These are phyloP conservation scores for Neurospora cerealis DNA, from an alignment of 495 filamentous ascomycete species.

Conservation along the genomic window DNA sequence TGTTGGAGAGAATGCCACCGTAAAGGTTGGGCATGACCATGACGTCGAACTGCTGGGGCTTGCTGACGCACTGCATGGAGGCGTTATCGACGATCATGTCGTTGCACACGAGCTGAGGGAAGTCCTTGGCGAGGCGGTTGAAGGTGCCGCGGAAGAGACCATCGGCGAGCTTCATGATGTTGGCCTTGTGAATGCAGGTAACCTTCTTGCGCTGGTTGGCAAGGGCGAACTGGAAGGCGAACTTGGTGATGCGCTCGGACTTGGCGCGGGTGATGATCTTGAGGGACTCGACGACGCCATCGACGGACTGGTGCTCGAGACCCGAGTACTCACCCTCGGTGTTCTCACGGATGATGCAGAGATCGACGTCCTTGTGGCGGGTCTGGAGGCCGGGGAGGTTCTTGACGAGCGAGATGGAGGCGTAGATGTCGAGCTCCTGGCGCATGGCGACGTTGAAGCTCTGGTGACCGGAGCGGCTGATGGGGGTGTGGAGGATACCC, in stretches of 20 bases:
- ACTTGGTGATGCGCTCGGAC: slow-evolving; percentile 97
- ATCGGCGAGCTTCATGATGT: slow-evolving; percentile 99
- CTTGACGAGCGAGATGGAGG: slow-evolving; percentile 95
- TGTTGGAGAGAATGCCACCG: slow-evolving; percentile 97
- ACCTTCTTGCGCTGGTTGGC: slow-evolving; percentile 99
- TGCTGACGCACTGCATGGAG: slow-evolving; percentile 94
- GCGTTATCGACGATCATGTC: slow-evolving; percentile 99
- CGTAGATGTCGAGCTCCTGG: slow-evolving; percentile 99
- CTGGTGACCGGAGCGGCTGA: slow-evolving; percentile 94
- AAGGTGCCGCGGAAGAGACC: slow-evolving; percentile 97
- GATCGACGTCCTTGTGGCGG: slow-evolving; percentile 89
- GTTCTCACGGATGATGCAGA: slow-evolving; percentile 99
- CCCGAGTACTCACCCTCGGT: slow-evolving; percentile 99
- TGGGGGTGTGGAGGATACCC: slow-evolving; percentile 92
- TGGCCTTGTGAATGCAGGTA: slow-evolving; percentile 98
- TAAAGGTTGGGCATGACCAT: slow-evolving; percentile 99
- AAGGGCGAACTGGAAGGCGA: slow-evolving; percentile 93
- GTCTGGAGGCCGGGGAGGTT: slow-evolving; percentile 98
- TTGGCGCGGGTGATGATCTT: slow-evolving; percentile 99
- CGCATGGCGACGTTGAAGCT: slow-evolving; percentile 99
- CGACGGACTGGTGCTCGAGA: slow-evolving; percentile 94
- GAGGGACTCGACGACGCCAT: slow-evolving; percentile 94
- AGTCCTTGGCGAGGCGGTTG: slow-evolving; percentile 84
- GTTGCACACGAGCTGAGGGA: slow-evolving; percentile 85
- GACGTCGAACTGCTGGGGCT: slow-evolving; percentile 96